Base-by-base conservation (phyloP, 2,329 filamentous ascomycete species). In the Clarireedia paspali region DNA sequence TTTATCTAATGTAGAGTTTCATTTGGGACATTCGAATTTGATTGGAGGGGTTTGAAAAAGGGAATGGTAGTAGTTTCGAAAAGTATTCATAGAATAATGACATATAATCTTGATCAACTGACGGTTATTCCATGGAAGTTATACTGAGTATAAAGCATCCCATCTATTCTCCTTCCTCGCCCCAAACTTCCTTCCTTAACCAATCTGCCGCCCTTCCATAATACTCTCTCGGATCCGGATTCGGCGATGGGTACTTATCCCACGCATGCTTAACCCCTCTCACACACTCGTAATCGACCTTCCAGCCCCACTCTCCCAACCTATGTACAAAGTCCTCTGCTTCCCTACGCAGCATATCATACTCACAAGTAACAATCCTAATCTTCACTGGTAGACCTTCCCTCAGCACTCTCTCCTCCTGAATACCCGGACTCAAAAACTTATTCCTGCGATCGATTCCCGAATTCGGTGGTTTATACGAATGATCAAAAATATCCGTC, bases 341-440 rank as follows among this genome's bases (percentile, higher is more conserved):
- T 39, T 66, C 62, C 3, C 5, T 55, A 30, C 62, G 46, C 39
- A 66, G 50, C 20, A 56, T 55, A 57, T 66, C 64, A n/a, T 55
- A 52, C 50, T 59, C 58, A 57, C 64, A 66, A 9, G 59, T 63
- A 6, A 64, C 56, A 36, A 66, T 60, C 3, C 57, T 55, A 23
- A 63, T 54, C 27, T 60, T 57, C 5, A 50, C 34, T 44, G 64
- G 63, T 17, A 66, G 47, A 2, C 50, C 56, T 7, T 60, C 57
- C 4, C 42, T 57, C 30, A 66, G 24, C 9, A 64, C 14, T 26
- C 58, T 53, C 42, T 62, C 57, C 2, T 47, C 47, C 7, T 63
- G 63, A 2, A 65, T 49, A 0, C 57, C 62, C 1, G 60, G 63
- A 20, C 45, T 50, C 10, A 56, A 34, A 12, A 45, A 10, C 14